Conservation (phyloP, 2,329 filamentous ascomycete species). For the Hawksworthiomyces lignivorus region DNA sequence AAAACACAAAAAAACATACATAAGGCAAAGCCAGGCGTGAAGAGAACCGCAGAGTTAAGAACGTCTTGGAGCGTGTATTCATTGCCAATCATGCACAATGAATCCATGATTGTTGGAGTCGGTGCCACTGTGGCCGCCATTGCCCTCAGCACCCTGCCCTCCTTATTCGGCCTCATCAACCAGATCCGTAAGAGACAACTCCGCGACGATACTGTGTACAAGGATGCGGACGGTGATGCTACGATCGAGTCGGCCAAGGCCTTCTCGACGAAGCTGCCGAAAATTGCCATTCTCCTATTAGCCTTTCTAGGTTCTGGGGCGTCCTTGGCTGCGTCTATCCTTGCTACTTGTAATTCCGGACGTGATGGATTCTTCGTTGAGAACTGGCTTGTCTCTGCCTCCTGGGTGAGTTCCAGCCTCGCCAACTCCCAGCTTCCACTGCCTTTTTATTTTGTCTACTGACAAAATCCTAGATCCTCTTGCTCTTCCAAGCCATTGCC, state of each 20-base stretch:
- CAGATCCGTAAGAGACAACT: conserved; percentile 22
- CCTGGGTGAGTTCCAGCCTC: conserved; percentile 49
- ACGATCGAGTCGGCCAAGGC: conserved; percentile 53
- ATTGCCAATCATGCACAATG: conserved; percentile 20
- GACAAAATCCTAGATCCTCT: conserved; percentile 31
- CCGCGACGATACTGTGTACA: conserved; percentile 40
- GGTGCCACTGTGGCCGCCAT: conserved; percentile 22
- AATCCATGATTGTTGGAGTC: conserved; percentile 19
- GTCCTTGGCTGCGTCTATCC: conserved; percentile 49
- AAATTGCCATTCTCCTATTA: conserved; percentile 45
- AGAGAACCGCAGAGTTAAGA: neutral
- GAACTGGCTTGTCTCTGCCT: conserved; percentile 51
- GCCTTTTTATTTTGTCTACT: neutral
- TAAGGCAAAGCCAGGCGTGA: no score
- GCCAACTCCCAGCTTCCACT: neutral
- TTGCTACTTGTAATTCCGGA: conserved; percentile 34
- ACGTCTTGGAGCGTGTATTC: neutral
- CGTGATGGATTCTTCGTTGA: conserved; percentile 37
- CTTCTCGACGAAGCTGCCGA: conserved; percentile 55
- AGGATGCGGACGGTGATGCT: conserved; percentile 63
- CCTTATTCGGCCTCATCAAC: conserved; percentile 20
- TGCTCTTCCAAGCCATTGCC: conserved; percentile 44
- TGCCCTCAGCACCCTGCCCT: conserved; percentile 23
- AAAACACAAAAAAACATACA: neutral
- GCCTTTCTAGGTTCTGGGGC: conserved; percentile 44